These are phyloP conservation scores for Omphalea diandra DNA, from an alignment of 441 rosid species.

Conservation along the genomic window DNA sequence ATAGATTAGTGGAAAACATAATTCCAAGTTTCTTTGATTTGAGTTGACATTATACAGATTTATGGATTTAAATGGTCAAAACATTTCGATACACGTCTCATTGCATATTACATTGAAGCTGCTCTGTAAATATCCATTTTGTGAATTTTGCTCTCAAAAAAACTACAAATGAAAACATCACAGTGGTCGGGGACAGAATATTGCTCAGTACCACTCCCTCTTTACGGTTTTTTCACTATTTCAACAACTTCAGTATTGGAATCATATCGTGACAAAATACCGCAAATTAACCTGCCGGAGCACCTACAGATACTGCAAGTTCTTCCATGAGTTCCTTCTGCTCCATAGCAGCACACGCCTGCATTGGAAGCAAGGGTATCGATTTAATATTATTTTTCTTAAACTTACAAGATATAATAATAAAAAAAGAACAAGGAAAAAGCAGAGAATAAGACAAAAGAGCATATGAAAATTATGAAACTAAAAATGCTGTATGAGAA, in stretches of 20 bases:
- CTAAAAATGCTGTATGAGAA: background rate
- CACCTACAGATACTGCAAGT: conserved; percentile 65
- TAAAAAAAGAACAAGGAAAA: background rate
- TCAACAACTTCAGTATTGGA: background rate
- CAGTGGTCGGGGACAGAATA: too few relatives aligned
- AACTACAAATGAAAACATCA: conserved; percentile 3
- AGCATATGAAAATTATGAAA: background rate
- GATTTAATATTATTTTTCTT: background rate
- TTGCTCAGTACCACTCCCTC: background rate
- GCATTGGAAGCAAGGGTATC: conserved; percentile 30
- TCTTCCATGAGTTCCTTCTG: conserved; percentile 88
- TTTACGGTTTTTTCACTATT: background rate
- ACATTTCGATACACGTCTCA: background rate
- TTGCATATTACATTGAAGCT: too few relatives aligned
- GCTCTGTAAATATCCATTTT: background rate
- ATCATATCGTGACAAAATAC: background rate
- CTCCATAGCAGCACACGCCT: conserved; percentile 81
- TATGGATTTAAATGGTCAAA: background rate
- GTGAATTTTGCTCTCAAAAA: background rate
- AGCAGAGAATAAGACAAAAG: background rate
- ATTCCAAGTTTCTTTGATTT: background rate
- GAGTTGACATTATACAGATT: background rate
- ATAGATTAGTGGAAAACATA: background rate
- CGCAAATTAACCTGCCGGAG: conserved; percentile 37
- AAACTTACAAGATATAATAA: background rate